Base-by-base conservation (phyloP, 2,329 filamentous ascomycete genomes). In the Geosmithia flava region DNA sequence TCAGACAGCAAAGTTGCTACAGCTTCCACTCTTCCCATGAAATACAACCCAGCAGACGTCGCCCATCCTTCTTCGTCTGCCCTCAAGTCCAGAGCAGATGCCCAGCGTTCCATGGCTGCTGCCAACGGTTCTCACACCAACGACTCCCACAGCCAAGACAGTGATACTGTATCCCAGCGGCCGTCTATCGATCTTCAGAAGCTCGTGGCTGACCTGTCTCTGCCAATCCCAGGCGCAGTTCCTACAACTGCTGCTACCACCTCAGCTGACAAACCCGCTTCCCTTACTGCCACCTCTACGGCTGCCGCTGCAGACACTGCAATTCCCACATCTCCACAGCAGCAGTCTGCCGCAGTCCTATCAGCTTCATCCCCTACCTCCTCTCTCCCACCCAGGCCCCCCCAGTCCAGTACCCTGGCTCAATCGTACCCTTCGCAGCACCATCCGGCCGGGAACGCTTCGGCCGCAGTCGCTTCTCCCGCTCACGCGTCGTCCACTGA, bases 361-460 rank as follows among this genome's bases (percentile, higher is more conserved):
- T 58, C 61, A 27, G 23, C 23, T 27, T 13, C 33, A 37, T 37
- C 33, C 10, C 33, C 10, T 30, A 58, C 66, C 40, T 59, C 70
- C 52, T 66, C 72, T 57, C 62, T 77, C 51, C 74, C 72, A 55
- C 61, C 70, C 48, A 67, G 68, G 55, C 71, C 70, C 46, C 69
- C 69, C 45, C 53, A 65, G 51, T 62, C 68, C 27, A 63, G 69
- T 51, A 58, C 61, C 50, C 54, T 57, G 48, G 53, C 63, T 52
- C 63, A 66, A 50, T 58, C 63, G 51, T 65, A 67, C 58, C 54
- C 57, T 41, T 64, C 66, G 43, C 64, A 66, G 49, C 59, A 65
- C 53, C 61, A 66, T 49, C 62, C 61, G 49, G 49, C 55, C 45
- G 57, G 58, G 15, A 37, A 11, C 29, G 33, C 33, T 17, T 16